phyloP scores from a whole-genome alignment of 176 grass and related monocot genomes.

The barley (Hordeum vulgare) region MorexV3_pseudomolecules_assembly NC_058523.1:534897011-534897510 shows the following conservation, averaged over 20 bases:
- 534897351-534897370: slow-evolving; percentile 45
- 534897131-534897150: slow-evolving; percentile 65
- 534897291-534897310: slow-evolving; percentile 82
- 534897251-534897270: slow-evolving; percentile 34
- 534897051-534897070: slow-evolving; percentile 78
- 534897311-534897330: slow-evolving; percentile 85
- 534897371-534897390: slow-evolving; percentile 31
- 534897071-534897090: slow-evolving; percentile 67
- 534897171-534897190: slow-evolving; percentile 88
- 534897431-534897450: slow-evolving; percentile 28
- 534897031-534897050: slow-evolving; percentile 70
- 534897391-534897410: slow-evolving; percentile 22
- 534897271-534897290: slow-evolving; percentile 53
- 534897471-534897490: slow-evolving; percentile 23
- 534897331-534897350: slow-evolving; percentile 88
- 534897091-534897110: slow-evolving; percentile 75
- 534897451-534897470: slow-evolving; percentile 25
- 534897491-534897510: neutral
- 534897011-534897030: slow-evolving; percentile 97
- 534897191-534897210: slow-evolving; percentile 53
- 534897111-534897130: slow-evolving; percentile 74
- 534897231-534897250: slow-evolving; percentile 49
- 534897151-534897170: slow-evolving; percentile 56
- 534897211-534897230: slow-evolving; percentile 53
- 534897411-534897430: slow-evolving; percentile 32